Evolutionary conservation across 345 rosid genomes (phyloP).

Genomic region (Salix arbutifolia): DNA sequence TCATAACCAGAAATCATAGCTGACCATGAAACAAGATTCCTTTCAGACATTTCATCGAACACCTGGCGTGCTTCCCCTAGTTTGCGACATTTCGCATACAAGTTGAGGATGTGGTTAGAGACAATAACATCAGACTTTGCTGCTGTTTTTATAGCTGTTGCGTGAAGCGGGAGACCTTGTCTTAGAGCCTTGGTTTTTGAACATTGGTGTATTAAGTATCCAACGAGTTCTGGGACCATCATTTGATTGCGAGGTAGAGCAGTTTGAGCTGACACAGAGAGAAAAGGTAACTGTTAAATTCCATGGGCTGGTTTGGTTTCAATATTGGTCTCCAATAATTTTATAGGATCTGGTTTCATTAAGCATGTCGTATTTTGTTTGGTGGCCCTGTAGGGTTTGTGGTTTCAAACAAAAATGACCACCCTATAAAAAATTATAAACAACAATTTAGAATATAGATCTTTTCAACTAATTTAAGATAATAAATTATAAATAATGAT

Average conservation of each 20-base stretch:
- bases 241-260: neutral
- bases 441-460: no score
- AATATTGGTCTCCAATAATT: neutral
- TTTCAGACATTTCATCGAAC: slow-evolving; percentile 53
- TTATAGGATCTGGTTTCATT: neutral
- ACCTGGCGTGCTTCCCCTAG: slow-evolving; percentile 34
- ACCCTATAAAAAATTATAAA: no score
- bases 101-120: slow-evolving; percentile 49
- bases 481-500: no score
- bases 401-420: neutral
- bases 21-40: slow-evolving; percentile 63
- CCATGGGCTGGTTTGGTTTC: neutral
- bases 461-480: no score
- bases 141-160: neutral
- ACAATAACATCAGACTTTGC: slow-evolving; percentile 12
- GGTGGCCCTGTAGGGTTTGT: neutral
- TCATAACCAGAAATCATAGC: slow-evolving; percentile 60
- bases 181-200: neutral
- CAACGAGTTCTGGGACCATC: neutral
- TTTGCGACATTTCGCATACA: slow-evolving; percentile 53
- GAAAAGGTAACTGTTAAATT: neutral
- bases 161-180: neutral
- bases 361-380: neutral
- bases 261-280: neutral
- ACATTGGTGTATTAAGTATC: neutral